A percentile compares a stretch with the other conserved stretches of the same genome.
These are phyloP conservation scores for Bjerkandera adusta DNA, from an alignment of 1,284 basidiomycete species.

Conservation along the genomic window DNA sequence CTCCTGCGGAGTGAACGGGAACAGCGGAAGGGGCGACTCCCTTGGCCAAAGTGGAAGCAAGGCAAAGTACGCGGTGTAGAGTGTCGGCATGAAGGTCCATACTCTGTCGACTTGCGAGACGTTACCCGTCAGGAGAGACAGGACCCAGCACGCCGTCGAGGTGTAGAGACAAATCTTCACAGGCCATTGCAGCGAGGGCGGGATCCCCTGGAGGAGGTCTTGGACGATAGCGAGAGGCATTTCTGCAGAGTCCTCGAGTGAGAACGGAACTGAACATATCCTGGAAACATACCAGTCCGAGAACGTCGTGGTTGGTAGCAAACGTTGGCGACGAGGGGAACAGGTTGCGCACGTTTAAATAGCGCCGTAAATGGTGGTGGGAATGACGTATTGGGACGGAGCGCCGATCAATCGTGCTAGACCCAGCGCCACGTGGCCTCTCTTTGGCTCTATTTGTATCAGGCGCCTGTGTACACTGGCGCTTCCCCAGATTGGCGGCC, in stretches of 20 bases:
- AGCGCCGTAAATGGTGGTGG: no score
- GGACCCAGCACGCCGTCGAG: conserved; percentile 48
- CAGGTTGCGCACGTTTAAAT: no score
- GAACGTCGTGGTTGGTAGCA: no score
- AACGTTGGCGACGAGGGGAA: no score
- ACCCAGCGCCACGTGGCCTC: no score
- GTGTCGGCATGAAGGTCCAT: conserved; percentile 68
- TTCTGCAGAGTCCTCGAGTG: no score
- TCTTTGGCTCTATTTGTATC: background rate
- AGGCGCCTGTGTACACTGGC: no score
- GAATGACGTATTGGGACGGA: no score
- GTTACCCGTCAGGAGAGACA: conserved; percentile 71
- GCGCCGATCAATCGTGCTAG: no score
- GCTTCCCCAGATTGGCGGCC: no score
- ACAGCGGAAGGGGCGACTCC: conserved; percentile 40
- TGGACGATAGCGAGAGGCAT: conserved; percentile 14
- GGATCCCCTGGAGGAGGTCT: conserved; percentile 21
- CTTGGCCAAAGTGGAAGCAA: conserved; percentile 65
- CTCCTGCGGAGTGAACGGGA: conserved; percentile 55
- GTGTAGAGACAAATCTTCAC: conserved; percentile 55
- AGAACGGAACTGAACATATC: no score
- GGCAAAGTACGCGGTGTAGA: conserved; percentile 78
- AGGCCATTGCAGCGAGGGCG: conserved; percentile 54
- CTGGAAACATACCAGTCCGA: no score
- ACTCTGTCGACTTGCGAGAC: conserved; percentile 80